Evolutionary conservation across 441 rosid genomes (phyloP).

Genomic region (Erysimum pusillum): DNA sequence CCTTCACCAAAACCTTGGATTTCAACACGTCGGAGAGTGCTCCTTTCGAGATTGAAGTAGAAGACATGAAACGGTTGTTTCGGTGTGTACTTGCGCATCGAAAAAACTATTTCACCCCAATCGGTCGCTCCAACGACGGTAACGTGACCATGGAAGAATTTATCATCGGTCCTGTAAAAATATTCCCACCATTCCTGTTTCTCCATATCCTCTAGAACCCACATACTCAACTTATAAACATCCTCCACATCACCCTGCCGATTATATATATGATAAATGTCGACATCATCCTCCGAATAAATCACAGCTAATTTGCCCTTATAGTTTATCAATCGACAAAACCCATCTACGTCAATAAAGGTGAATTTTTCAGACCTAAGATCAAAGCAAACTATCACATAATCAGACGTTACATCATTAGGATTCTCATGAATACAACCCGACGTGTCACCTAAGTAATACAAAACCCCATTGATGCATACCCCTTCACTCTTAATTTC

Average conservation of each 20-base stretch:
- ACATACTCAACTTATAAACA: neutral
- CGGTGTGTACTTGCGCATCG: neutral
- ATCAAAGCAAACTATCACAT: neutral
- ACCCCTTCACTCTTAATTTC: neutral
- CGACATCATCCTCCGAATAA: neutral
- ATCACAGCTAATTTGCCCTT: neutral
- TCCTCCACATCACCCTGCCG: neutral
- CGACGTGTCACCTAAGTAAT: neutral
- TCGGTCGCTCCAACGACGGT: neutral
- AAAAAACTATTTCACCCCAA: neutral
- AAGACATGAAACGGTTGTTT: slow-evolving; percentile 1
- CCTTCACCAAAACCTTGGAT: slow-evolving; percentile 1
- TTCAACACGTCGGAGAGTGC: neutral
- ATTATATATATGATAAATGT: neutral
- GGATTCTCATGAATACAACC: too few species aligned
- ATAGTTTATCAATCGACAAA: neutral
- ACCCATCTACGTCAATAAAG: neutral
- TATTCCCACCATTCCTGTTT: neutral
- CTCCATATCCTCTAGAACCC: neutral
- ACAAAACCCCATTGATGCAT: neutral
- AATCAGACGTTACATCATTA: too few species aligned
- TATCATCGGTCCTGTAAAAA: neutral
- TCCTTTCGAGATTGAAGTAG: neutral
- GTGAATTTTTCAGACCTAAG: neutral
- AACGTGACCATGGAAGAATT: neutral